Conservation (phyloP, 176 grass and related monocot species). For the Oropetium thomaeum region DNA sequence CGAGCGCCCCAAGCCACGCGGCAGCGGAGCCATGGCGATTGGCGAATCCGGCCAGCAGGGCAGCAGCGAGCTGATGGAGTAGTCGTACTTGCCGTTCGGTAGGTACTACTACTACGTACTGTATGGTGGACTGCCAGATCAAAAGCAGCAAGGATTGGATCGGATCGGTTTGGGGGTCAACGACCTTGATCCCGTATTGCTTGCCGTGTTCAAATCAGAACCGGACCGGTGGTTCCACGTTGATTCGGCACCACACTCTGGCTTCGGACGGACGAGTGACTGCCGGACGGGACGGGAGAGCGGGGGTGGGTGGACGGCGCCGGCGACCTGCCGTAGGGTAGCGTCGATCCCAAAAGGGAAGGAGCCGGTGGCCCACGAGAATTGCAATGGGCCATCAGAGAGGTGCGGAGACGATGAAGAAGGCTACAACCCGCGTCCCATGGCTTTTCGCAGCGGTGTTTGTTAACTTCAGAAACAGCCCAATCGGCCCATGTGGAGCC, state of each 20-base stretch:
- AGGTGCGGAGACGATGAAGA: no score
- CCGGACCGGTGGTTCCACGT: not conserved
- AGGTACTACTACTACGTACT: no score
- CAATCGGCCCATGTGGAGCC: not conserved
- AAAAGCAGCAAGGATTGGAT: no score
- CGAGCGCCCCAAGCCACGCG: not conserved
- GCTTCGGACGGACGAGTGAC: not conserved
- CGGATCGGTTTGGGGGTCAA: not conserved
- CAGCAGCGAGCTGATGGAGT: constrained; percentile 8
- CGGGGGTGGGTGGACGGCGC: no score
- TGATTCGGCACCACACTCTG: not conserved
- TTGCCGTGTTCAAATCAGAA: not conserved
- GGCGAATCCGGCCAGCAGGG: not conserved
- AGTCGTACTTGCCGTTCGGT: constrained; percentile 33
- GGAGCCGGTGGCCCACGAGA: not conserved
- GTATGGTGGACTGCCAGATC: constrained; percentile 32
- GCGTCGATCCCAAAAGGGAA: no score
- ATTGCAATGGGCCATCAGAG: not conserved
- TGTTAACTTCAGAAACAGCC: no score
- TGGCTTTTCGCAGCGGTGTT: no score
- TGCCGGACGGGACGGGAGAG: not conserved
- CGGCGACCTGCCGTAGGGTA: not conserved
- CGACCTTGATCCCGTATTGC: not conserved
- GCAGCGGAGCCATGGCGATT: not conserved
- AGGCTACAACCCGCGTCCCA: not conserved